Base-by-base conservation (phyloP, 176 grass and related monocot species). In the Eleusine coracana region DNA sequence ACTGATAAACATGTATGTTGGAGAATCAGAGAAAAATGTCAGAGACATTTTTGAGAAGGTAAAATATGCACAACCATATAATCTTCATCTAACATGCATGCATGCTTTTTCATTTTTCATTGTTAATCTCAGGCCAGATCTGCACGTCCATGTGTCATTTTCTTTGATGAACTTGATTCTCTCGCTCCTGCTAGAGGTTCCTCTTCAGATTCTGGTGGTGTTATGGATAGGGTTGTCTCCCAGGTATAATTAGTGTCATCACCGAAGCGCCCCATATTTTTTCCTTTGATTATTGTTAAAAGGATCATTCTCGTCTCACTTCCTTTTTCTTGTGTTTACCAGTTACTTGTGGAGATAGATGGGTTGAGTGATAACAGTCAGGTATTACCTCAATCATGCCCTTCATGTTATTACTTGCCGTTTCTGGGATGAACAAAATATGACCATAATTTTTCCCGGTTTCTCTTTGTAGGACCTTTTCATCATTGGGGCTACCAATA, bases 21-120 rank as follows among this genome's bases (percentile, higher is more conserved):
- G 96, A 77, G 96, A 98, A 93, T 98, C 96, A 28, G 96, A 98
- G 86, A 95, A 95, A 73, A 98, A 98, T 85, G 96, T 98, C 54
- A 89, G 91, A 83, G 93, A 98, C 44, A 95, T 98, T 64, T 98
- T 99, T 36, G 87, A 92, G 63, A 99, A 99, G 96, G 91, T 98
- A 18, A 60, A 46, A 65, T 71, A 48, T 59, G 15, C 29, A 59
- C 27, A 50, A 54, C 25, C 50, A 78, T 40, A 15, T 39, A 69
- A 40, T 50, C 66, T 49, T 38, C 11, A 25, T 21, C 72, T 29
- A 52, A 61, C 31, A 51, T 74, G 18, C 79, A 62, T 58, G 82
- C 5, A 60, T 74, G 10, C 34, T 80, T 80, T 70, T 75, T 27
- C 37, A 31, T 64, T 68, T 73, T 54, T 60, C 40, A 20, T 71